These are phyloP conservation scores for Microcos paniculata DNA, from an alignment of 345 rosid genomes.

Conservation along the genomic window DNA sequence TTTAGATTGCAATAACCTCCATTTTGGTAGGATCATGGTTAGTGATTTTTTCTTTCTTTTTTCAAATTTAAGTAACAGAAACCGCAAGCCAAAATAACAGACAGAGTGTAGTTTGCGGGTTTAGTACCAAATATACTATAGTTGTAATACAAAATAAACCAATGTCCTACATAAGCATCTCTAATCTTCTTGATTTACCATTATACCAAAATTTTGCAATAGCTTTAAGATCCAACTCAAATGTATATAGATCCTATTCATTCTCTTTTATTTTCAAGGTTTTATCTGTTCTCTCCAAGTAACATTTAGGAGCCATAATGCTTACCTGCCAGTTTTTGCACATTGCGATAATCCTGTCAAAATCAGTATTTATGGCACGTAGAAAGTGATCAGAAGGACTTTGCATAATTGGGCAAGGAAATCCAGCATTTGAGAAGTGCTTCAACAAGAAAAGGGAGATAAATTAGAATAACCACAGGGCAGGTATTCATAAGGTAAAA, in stretches of 20 bases:
- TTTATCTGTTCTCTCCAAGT: neutral
- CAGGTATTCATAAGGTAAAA: neutral
- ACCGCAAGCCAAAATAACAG: neutral
- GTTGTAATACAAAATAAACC: neutral
- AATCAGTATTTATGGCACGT: conserved; percentile 97
- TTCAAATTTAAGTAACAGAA: neutral
- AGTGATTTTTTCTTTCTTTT: neutral
- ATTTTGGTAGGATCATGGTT: neutral
- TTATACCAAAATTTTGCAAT: neutral
- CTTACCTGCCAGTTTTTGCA: conserved; percentile 98
- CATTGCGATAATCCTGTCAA: conserved; percentile 97
- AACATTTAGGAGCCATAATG: neutral
- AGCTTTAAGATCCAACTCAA: neutral
- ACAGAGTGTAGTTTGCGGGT: neutral
- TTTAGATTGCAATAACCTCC: neutral
- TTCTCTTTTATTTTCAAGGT: neutral
- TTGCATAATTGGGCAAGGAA: conserved; percentile 99
- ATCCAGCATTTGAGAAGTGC: conserved; percentile 99
- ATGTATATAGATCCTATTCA: neutral
- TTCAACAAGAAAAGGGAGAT: conserved; percentile 35
- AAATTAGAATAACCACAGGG: conserved; percentile 23
- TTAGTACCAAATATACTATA: neutral
- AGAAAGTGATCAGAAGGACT: conserved; percentile 99
- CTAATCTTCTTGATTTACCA: neutral
- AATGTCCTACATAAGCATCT: neutral